phyloP scores from a whole-genome alignment of 2,329 filamentous ascomycete genomes.

The Aspergillus caelatus region DNA sequence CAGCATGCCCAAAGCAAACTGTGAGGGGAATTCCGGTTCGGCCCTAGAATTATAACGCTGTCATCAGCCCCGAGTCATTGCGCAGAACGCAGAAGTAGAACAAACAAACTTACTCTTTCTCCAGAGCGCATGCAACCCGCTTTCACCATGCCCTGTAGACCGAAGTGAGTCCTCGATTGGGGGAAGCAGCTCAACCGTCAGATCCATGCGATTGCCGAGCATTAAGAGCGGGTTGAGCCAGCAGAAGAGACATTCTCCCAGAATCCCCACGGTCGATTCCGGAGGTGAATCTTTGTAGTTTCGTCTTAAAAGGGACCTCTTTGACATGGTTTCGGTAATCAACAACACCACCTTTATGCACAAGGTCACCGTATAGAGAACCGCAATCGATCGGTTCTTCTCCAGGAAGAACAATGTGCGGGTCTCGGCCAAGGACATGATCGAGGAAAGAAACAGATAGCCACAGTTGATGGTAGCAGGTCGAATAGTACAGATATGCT shows the following conservation, averaged over 20 bases:
- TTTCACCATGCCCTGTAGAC: background rate
- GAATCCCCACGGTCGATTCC: background rate
- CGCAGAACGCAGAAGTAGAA: background rate
- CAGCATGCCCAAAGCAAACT: background rate
- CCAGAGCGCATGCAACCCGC: background rate
- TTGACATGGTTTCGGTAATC: background rate
- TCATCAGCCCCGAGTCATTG: background rate
- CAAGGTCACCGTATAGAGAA: background rate
- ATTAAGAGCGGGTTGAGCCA: constrained; percentile 35
- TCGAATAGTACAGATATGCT: background rate
- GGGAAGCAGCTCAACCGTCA: constrained; percentile 46
- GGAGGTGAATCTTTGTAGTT: background rate
- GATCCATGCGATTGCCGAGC: constrained; percentile 30
- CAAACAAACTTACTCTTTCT: background rate
- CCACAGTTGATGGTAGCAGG: background rate
- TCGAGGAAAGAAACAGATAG: background rate
- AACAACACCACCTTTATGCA: background rate
- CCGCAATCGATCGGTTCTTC: background rate
- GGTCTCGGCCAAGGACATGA: background rate
- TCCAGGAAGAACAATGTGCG: background rate
- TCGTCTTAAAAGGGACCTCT: background rate
- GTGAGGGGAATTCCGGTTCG: background rate
- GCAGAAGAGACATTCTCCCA: constrained; percentile 21
- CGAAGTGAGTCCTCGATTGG: constrained; percentile 35
- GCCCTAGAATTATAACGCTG: background rate